phyloP scores from a whole-genome alignment of 106 monocot species.

The Allium cepa region DNA sequence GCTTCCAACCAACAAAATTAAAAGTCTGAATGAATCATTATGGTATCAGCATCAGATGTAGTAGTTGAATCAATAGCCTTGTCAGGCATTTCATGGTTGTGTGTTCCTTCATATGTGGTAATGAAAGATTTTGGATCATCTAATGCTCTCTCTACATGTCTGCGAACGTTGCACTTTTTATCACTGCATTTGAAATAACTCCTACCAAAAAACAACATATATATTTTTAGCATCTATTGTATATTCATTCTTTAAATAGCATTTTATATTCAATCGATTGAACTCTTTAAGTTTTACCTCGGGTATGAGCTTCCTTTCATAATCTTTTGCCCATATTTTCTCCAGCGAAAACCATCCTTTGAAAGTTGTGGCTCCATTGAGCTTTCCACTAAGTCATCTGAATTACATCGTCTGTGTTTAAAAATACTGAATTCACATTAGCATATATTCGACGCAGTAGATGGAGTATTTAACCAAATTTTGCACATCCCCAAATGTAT shows the following conservation, averaged over 20 bases:
- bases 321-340: conserved; percentile 88
- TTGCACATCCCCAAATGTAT: too few species aligned
- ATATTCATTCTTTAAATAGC: neutral
- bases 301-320: conserved; percentile 85
- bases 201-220: conserved; percentile 15
- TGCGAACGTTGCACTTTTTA: conserved; percentile 39
- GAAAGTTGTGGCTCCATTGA: neutral
- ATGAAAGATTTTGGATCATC: conserved; percentile 46
- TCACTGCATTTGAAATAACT: conserved; percentile 51
- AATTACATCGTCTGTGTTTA: too few species aligned
- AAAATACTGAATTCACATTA: neutral
- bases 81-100: conserved; percentile 35
- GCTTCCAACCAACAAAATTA: neutral
- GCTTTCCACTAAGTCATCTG: neutral
- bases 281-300: conserved; percentile 29
- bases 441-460: neutral
- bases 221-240: neutral
- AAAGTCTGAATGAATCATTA: neutral
- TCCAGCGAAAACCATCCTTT: conserved; percentile 69
- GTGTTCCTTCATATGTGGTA: conserved; percentile 56
- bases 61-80: neutral
- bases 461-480: too few species aligned
- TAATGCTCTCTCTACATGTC: conserved; percentile 44
- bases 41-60: neutral
- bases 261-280: neutral